Evolutionary conservation across 192 early-diverging fungal genomes (phyloP).

Genomic region (Lobosporangium transversale): DNA sequence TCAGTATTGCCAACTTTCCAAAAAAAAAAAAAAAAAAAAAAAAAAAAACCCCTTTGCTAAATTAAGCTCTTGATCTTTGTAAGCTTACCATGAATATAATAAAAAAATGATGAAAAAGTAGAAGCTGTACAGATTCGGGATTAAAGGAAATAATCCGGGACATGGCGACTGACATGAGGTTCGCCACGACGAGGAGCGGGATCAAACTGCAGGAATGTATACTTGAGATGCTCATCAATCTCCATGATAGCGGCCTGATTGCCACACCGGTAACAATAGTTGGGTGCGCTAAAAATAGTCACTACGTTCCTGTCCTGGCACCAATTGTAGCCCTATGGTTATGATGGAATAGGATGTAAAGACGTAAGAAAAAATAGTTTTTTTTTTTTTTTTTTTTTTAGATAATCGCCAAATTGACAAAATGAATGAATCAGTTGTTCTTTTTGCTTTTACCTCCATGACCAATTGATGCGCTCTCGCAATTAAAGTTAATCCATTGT

Average conservation of each 20-base stretch:
- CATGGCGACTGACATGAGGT: conserved; percentile 97
- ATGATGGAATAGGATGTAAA: too few species aligned
- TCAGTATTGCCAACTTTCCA: too few species aligned
- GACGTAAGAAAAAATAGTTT: background rate
- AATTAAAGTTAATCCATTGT: conserved; percentile 96
- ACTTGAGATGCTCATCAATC: conserved; percentile 98
- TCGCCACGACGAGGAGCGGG: conserved; percentile 97
- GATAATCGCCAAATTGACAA: background rate
- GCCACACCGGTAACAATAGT: conserved; percentile 99
- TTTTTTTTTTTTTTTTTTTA: background rate
- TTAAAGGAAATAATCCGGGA: conserved; percentile 98
- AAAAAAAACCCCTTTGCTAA: too few species aligned
- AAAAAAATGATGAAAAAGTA: background rate
- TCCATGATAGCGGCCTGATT: conserved; percentile 99
- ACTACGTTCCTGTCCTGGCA: conserved; percentile 98
- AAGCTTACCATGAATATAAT: background rate
- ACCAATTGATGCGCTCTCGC: conserved; percentile 95
- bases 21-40: background rate
- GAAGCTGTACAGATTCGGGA: conserved; percentile 4
- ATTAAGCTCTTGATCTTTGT: too few species aligned
- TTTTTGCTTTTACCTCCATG: conserved; percentile 71
- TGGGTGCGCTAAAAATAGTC: conserved; percentile 98
- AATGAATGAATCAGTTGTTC: background rate
- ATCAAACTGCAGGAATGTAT: conserved; percentile 99
- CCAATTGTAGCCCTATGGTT: conserved; percentile 99